Evolutionary conservation across 202 grass and related monocot genomes (phyloP), one percentile per base, ranked within the genome.

Genomic region (Cymbopogon flexuosus): DNA sequence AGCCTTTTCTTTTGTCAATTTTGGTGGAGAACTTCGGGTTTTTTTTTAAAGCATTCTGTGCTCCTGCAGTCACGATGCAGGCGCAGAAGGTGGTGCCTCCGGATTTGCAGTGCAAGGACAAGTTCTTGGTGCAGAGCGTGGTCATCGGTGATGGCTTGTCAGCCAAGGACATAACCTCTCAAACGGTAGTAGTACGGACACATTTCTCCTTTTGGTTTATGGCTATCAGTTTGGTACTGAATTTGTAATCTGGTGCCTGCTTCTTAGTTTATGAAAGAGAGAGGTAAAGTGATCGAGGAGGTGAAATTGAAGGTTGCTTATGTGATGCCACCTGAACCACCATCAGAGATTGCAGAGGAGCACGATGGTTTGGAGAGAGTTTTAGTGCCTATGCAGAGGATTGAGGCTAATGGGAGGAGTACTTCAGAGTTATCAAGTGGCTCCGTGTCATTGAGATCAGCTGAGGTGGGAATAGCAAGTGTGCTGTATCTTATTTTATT

Each of bases 51-150:
- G 40, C 40, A 58, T 73, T 83, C 0, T 73, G 10, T 77, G 77
- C 33, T 87, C 65, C 45, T 87, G 69, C 70, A 98, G 95, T 98
- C 54, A 98, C 95, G 14, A 98, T 98, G 92, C 95, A 98, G 80
- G 90, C 88, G 5, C 95, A 94, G 54, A 82, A 16, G 16, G 84
- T 91, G 59, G 83, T 6, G 21, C 88, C 90, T 34, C 90, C 85
- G 3, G 93, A 93, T 62, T 80, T 96, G 88, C 90, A 92, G 76
- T 96, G 90, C 83, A 92, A 96, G 77, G 93, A 96, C 54, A 93
- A 90, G 68, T 96, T 96, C 83, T 73, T 96, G 72, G 88, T 96
- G 27, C 93, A 90, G 73, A 90, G 90, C 62, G 90, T 90, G 23
- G 72, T 96, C 6, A 69, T 90, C 21, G 27, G 74, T 23, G 73